phyloP scores from a whole-genome alignment of 257 asterid genomes.

The Verbascum thapsus region DNA sequence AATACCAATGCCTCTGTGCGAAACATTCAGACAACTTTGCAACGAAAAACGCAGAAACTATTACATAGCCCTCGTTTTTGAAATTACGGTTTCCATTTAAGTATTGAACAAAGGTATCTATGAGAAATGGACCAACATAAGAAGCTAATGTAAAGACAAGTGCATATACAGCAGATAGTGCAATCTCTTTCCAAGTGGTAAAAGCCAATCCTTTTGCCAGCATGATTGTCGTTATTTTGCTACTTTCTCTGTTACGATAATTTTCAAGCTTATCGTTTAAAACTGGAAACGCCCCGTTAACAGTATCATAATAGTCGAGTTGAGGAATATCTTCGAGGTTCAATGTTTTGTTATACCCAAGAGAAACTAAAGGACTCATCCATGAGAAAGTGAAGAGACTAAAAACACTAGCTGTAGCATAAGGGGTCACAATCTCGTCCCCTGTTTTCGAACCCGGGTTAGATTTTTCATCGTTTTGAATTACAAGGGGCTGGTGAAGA shows the following conservation, averaged over 20 bases:
- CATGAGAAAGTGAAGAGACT: conserved; percentile 76
- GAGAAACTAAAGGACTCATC: conserved; percentile 67
- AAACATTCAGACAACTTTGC: conserved; percentile 78
- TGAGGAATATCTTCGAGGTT: conserved; percentile 96
- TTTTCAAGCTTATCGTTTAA: conserved; percentile 50
- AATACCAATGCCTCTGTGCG: conserved; percentile 74
- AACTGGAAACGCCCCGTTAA: conserved; percentile 58
- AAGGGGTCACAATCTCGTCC: conserved; percentile 81
- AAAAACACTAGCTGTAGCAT: conserved; percentile 53
- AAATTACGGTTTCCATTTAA: conserved; percentile 54
- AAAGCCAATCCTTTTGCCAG: conserved; percentile 63
- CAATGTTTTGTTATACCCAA: conserved; percentile 62
- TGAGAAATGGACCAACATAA: conserved; percentile 80
- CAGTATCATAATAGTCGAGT: conserved; percentile 54
- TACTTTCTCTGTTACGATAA: conserved; percentile 37
- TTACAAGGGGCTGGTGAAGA: conserved; percentile 69
- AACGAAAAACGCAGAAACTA: conserved; percentile 55
- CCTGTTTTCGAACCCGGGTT: conserved; percentile 38
- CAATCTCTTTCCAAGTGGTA: conserved; percentile 55
- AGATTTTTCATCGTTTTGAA: conserved; percentile 37
- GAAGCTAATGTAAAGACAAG: conserved; percentile 53
- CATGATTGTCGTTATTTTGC: conserved; percentile 60
- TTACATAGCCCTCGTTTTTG: conserved; percentile 54
- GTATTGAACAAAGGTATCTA: conserved; percentile 73
- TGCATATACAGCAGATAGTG: conserved; percentile 50